Evolutionary conservation across 2,329 filamentous ascomycete genomes (phyloP), one percentile per base, ranked within the genome.

Genomic region (Fusarium tricinctum): DNA sequence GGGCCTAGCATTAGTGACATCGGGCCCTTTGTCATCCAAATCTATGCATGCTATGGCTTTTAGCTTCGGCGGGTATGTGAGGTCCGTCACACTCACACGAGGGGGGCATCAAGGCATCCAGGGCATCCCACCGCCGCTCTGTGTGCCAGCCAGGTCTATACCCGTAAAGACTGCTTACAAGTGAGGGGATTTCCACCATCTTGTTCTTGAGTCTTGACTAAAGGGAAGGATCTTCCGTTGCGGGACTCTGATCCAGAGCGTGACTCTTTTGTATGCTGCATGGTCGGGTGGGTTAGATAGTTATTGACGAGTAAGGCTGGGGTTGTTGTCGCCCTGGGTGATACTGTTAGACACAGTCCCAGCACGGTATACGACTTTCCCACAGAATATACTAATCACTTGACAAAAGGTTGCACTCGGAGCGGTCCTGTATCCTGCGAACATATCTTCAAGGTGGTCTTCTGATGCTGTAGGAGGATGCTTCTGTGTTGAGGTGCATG

Each of bases 11-110:
- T 63, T 45, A 20, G 58, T 70, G 65, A 44, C 63, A 70, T 70
- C 67, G 54, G 33, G 54, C 49, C 58, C 63, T 68, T 60, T 48
- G 59, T 56, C 61, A 59, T 70, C 64, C 62, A 58, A 63, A 51
- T 66, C 57, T 58, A 74, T 73, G 70, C 72, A 73, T 74, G 69
- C 68, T 67, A 73, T 63, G 65, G 39, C 22, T 46, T 69, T 66
- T 74, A 76, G 74, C 71, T 56, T 50, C 70, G 73, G 74, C 74
- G 74, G 73, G 72, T 75, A 76, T 70, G 68, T 72, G 68, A 68
- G 61, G 39, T 52, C 51, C 58, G 53, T 75, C 71, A 75, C 74
- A 74, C 65, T 48, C 38, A 42, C 61, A 38, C 59, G 35, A 50
- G 38, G 26, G 38, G 17, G 33, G 23, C 32, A 35, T 44, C 28